phyloP scores from a whole-genome alignment of 2,329 filamentous ascomycete species.

The Aspergillus sp. region DNA sequence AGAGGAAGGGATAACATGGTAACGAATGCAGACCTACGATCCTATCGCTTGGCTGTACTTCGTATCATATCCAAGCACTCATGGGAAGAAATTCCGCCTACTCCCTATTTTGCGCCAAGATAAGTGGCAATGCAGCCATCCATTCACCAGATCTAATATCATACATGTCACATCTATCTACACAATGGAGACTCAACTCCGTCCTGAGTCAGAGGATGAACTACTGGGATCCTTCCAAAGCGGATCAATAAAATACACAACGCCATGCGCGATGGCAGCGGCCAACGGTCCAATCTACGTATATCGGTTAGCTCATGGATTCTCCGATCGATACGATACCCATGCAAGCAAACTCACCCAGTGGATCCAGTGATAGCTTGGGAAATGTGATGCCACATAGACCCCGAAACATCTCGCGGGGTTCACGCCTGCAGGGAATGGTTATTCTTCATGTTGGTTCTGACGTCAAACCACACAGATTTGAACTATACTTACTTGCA shows the following conservation, averaged over 20 bases:
- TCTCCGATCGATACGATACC: background rate
- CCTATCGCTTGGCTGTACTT: no score
- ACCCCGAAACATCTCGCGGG: conserved; percentile 47
- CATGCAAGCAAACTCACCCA: conserved; percentile 22
- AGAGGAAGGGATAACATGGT: no score
- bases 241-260: conserved; percentile 30
- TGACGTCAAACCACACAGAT: background rate
- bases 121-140: background rate
- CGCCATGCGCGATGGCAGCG: conserved; percentile 29
- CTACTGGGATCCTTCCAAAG: conserved; percentile 18
- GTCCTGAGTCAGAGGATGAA: background rate
- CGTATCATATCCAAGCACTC: no score
- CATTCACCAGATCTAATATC: background rate
- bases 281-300: conserved; percentile 25
- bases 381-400: conserved; percentile 39
- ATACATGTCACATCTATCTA: background rate
- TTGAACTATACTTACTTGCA: conserved; percentile 26
- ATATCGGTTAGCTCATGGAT: background rate
- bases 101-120: no score
- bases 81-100: no score
- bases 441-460: background rate
- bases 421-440: conserved; percentile 32
- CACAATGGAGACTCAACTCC: background rate
- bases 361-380: conserved; percentile 38
- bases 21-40: no score